phyloP scores from a whole-genome alignment of 2,329 filamentous ascomycete genomes.

The Apiospora marii region DNA sequence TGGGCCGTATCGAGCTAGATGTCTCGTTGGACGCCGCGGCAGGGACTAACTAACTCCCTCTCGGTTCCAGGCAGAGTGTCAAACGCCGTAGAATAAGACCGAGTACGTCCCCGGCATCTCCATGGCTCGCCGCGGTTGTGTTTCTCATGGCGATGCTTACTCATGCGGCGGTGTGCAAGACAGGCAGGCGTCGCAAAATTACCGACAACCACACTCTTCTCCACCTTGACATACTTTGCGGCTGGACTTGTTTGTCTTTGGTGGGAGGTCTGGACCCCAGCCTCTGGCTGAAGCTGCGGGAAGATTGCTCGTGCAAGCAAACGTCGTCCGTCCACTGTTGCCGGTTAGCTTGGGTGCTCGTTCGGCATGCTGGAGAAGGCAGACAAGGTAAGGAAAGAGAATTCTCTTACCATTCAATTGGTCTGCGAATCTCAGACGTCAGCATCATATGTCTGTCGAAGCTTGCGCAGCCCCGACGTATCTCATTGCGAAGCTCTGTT shows the following conservation, averaged over 20 bases:
- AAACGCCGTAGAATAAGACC: neutral
- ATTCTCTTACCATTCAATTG: neutral
- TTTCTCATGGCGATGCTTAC: neutral
- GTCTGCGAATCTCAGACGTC: neutral
- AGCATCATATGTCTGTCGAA: neutral
- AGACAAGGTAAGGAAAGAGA: neutral
- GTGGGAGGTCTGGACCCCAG: neutral
- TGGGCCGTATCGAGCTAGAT: neutral
- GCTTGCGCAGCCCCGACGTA: conserved; percentile 9
- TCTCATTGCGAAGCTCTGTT: neutral
- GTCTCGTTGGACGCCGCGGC: neutral
- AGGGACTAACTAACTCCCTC: neutral
- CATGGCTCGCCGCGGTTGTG: neutral
- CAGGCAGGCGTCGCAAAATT: neutral
- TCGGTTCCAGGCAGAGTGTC: neutral
- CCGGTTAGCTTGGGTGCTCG: neutral
- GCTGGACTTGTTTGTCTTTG: conserved; percentile 10
- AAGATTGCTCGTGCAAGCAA: neutral
- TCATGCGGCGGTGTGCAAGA: neutral
- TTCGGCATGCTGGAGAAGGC: neutral
- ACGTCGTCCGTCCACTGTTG: neutral
- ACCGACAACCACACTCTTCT: neutral
- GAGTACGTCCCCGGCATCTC: neutral
- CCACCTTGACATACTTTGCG: neutral
- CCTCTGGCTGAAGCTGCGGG: neutral